A percentile compares a stretch with the other conserved stretches of the same genome.
These are phyloP conservation scores for Rhizophora apiculata DNA, from an alignment of 345 rosid species.

Conservation along the genomic window DNA sequence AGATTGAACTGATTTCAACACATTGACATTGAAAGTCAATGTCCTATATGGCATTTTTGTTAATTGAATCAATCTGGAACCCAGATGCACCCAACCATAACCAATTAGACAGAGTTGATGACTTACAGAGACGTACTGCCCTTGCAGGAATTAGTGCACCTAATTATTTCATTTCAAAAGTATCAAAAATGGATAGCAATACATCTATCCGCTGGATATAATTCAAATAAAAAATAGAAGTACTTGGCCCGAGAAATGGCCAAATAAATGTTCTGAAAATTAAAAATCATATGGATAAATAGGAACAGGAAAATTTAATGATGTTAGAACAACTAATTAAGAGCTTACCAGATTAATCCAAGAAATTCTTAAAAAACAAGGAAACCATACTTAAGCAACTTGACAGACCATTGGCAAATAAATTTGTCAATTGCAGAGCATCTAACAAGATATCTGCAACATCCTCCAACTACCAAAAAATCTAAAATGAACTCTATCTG, in stretches of 20 bases:
- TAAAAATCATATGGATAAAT: constrained; percentile 4
- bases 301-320: too few species aligned
- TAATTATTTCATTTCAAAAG: constrained; percentile 58
- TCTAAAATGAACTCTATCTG: background rate
- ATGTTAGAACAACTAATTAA: too few species aligned
- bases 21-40: too few species aligned
- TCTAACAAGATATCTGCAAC: background rate
- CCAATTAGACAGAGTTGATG: constrained; percentile 17
- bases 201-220: constrained; percentile 88
- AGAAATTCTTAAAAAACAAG: too few species aligned
- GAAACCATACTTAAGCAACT: background rate
- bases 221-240: constrained; percentile 47
- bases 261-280: constrained; percentile 20
- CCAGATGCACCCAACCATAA: too few species aligned
- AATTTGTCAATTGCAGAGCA: background rate
- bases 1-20: too few species aligned
- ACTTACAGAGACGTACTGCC: constrained; percentile 63
- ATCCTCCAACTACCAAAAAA: background rate
- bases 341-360: background rate
- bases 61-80: too few species aligned
- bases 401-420: background rate
- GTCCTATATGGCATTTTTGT: too few species aligned
- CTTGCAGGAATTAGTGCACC: constrained; percentile 76
- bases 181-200: constrained; percentile 59
- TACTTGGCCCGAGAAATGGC: constrained; percentile 52